These are phyloP conservation scores for Suhomyces sp. DNA, from an alignment of 805 yeast species.

Conservation along the genomic window DNA sequence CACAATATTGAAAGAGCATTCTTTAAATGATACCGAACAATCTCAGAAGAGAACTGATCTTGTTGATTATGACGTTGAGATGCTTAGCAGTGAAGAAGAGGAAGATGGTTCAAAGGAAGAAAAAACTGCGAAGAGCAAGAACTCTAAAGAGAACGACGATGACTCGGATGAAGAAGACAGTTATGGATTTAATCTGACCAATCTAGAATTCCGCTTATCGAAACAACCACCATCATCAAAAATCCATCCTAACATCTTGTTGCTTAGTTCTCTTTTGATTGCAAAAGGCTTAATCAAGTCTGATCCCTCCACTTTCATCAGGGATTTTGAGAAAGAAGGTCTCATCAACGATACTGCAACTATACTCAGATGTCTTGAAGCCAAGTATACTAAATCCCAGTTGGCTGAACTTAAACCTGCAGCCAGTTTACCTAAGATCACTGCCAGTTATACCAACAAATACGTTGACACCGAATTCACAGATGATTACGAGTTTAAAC, in stretches of 20 bases:
- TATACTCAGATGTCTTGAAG: slow-evolving; percentile 25
- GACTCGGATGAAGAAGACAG: neutral
- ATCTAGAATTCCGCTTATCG: neutral
- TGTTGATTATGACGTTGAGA: slow-evolving; percentile 10
- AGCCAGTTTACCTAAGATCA: slow-evolving; percentile 19
- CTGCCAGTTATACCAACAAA: slow-evolving; percentile 19
- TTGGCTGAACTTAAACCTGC: slow-evolving; percentile 4
- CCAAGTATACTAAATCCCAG: neutral
- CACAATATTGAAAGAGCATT: slow-evolving; percentile 14
- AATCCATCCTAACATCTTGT: slow-evolving; percentile 36
- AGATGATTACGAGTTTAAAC: slow-evolving; percentile 21
- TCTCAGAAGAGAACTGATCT: neutral
- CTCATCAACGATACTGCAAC: slow-evolving; percentile 49
- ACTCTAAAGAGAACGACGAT: slow-evolving; percentile 1
- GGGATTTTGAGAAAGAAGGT: slow-evolving; percentile 68
- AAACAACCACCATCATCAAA: slow-evolving; percentile 4
- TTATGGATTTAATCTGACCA: neutral
- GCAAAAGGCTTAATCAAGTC: slow-evolving; percentile 43
- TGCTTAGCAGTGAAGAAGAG: slow-evolving; percentile 9
- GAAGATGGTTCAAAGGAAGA: slow-evolving; percentile 4
- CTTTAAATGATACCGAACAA: neutral
- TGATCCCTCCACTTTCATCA: slow-evolving; percentile 41
- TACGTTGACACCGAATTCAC: slow-evolving; percentile 31
- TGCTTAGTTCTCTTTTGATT: slow-evolving; percentile 52
- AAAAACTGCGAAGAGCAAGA: slow-evolving; percentile 4